Evolutionary conservation across 176 grass and related monocot genomes (phyloP), one percentile per base, ranked within the genome.

Genomic region (Zoysia pacifica): DNA sequence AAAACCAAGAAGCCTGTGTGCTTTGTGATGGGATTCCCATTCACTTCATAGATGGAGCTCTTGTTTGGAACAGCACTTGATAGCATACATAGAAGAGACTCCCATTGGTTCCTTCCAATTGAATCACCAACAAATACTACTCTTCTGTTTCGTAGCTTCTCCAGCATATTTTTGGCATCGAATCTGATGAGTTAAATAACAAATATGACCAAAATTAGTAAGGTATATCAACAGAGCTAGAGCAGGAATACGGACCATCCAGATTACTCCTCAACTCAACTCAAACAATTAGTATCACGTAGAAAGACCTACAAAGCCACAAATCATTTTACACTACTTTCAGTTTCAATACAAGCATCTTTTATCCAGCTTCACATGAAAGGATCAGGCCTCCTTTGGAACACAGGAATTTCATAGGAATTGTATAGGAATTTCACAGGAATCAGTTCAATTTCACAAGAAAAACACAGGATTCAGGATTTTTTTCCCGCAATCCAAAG

Each of bases 101-200:
- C 94, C 91, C 91, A 97, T 67, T 97, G 94, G 78, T 97, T 97
- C 79, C 94, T 86, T 28, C 94, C 91, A 58, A 97, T 97, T 12
- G 95, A 97, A 70, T 97, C 92, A 12, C 95, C 95, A 38, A 90
- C 88, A 77, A 97, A 97, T 39, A 84, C 88, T 11, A 97, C 76
- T 62, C 91, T 87, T 62, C 46, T 87, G 77, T 94, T 93, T 38
- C 89, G 66, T 20, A 93, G 81, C 61, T 63, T 81, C 74, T 94
- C 78, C 37, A 94, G 78, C 92, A 94, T 94, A 72, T 70, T 73
- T 78, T 56, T 83, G 12, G 88, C 87, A 81, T 93, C 85, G 67
- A 97, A 97, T 64, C 90, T 97, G 65, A 70, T 5, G 62, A 82
- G 37, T 16, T 11, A 68, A 70, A 45, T n/a, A 59, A 89, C 11